Base-by-base conservation (phyloP, 2,329 filamentous ascomycete genomes). In the Aureobasidium sp. region DNA sequence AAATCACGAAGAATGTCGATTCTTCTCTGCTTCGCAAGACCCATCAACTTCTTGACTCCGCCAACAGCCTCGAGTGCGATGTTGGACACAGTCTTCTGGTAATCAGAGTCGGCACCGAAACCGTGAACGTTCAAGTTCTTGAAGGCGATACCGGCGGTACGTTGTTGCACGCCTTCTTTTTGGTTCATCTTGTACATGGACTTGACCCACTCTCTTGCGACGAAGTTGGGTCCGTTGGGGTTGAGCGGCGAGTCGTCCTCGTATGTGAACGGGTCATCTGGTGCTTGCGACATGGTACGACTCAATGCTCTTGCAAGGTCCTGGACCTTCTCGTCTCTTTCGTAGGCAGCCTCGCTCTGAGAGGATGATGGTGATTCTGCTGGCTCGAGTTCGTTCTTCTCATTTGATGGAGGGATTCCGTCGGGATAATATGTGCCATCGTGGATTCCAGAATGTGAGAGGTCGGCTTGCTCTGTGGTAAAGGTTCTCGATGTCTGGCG, bases 1-100 rank as follows among this genome's bases (percentile, higher is more conserved):
- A 89, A 85, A 67, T 83, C 76, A 65, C 80, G 82, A 64, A 90
- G 74, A 67, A 90, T 90, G 68, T 90, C 84, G 66, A 75, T 75
- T 44, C 69, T 66, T 8, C 70, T 67, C 67, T 50, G 60, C 54
- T 68, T 64, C 3, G 56, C 67, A 52, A 68, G 50, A 3, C 72
- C 71, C 5, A 73, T 53, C 5, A 68, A 24, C 60, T 69, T 74
- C 69, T 74, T 75, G 45, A 71, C 67, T 1, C 75, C 52, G 14
- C 74, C 76, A 27, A 75, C 64, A 5, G 64, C 70, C 59, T 79
- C 75, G 1, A 80, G 64, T 70, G 72, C 75, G 53, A 80, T 67
- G 62, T 80, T 81, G 61, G 73, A 76, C 7, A 81, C 78, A 66
- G 75, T 78, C 67, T 79, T 79, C 66, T 81, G 79, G 67, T 79